Evolutionary conservation across 73 alveolate genomes (phyloP).

Genomic region (Uronychia setigera): DNA sequence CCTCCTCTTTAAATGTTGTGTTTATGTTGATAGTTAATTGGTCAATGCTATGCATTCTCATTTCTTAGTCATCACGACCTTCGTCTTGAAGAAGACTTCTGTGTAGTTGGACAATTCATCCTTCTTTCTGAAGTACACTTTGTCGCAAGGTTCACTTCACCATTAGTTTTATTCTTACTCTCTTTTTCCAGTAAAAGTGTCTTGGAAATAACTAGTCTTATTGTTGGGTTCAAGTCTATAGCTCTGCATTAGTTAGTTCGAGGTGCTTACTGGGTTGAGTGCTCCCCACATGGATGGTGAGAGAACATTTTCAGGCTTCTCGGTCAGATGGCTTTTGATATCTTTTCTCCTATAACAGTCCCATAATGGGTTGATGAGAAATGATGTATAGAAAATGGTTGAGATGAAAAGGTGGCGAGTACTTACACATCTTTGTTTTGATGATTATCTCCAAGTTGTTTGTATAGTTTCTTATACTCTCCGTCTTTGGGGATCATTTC

Average conservation of each 20-base stretch:
- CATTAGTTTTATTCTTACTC: constrained; percentile 25
- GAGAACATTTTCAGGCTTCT: constrained; percentile 54
- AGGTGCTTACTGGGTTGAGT: constrained; percentile 47
- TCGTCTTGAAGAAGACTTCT: constrained; percentile 51
- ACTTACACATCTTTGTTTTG: constrained; percentile 47
- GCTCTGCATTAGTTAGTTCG: background rate
- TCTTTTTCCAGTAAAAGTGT: constrained; percentile 36
- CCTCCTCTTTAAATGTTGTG: too few species aligned
- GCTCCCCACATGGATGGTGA: constrained; percentile 69
- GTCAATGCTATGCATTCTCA: too few species aligned
- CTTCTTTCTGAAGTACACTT: constrained; percentile 65
- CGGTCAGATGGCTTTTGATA: constrained; percentile 14
- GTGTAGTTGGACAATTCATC: constrained; percentile 58
- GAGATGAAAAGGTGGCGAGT: background rate
- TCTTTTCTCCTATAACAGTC: constrained; percentile 1
- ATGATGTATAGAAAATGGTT: too few species aligned
- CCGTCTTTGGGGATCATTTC: constrained; percentile 12
- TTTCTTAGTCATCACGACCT: constrained; percentile 57
- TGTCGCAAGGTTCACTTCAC: constrained; percentile 62
- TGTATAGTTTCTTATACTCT: constrained; percentile 42
- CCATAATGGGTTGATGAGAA: too few species aligned
- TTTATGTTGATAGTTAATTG: too few species aligned
- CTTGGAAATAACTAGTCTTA: constrained; percentile 24
- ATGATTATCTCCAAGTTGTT: constrained; percentile 33
- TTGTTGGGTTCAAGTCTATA: constrained; percentile 13